Conservation (phyloP, 345 rosid genomes). For the Eucalyptus brandiana region DNA sequence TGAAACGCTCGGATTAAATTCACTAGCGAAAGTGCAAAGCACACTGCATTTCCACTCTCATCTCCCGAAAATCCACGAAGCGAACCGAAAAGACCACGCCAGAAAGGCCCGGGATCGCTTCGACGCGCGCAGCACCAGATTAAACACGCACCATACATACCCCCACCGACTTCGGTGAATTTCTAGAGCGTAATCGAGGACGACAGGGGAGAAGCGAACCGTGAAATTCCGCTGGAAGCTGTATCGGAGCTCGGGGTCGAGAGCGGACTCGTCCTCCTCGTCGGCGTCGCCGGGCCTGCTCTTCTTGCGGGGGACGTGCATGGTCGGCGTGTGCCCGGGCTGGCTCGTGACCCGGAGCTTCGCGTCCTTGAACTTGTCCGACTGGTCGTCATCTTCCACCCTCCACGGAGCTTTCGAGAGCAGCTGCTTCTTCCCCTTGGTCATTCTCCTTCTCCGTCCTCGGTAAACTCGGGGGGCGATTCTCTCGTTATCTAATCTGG, state of each 20-base stretch:
- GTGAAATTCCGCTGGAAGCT: slow-evolving; percentile 89
- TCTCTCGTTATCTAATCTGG: neutral
- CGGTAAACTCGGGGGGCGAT: neutral
- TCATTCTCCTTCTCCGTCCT: neutral
- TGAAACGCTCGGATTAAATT: neutral
- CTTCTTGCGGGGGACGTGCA: slow-evolving; percentile 67
- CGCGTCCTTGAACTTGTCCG: slow-evolving; percentile 58
- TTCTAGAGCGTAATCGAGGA: neutral
- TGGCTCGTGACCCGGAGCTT: slow-evolving; percentile 71
- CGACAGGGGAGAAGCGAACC: slow-evolving; percentile 11
- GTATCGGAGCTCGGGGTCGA: slow-evolving; percentile 94
- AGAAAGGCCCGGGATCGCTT: neutral
- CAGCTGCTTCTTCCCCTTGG: slow-evolving; percentile 43
- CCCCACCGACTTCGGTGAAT: neutral
- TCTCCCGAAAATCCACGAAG: neutral
- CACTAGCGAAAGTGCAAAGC: neutral
- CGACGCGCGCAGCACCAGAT: neutral
- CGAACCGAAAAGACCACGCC: neutral
- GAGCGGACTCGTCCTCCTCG: slow-evolving; percentile 39
- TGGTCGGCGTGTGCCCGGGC: slow-evolving; percentile 58
- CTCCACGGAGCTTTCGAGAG: slow-evolving; percentile 91
- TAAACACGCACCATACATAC: neutral
- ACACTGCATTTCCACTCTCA: neutral
- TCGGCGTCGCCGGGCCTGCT: slow-evolving; percentile 6
- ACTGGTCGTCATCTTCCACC: slow-evolving; percentile 41